A percentile compares a stretch with the other conserved stretches of the same genome.
These are phyloP conservation scores for Yarrowia deformans DNA, from an alignment of 805 yeast species.

Conservation along the genomic window DNA sequence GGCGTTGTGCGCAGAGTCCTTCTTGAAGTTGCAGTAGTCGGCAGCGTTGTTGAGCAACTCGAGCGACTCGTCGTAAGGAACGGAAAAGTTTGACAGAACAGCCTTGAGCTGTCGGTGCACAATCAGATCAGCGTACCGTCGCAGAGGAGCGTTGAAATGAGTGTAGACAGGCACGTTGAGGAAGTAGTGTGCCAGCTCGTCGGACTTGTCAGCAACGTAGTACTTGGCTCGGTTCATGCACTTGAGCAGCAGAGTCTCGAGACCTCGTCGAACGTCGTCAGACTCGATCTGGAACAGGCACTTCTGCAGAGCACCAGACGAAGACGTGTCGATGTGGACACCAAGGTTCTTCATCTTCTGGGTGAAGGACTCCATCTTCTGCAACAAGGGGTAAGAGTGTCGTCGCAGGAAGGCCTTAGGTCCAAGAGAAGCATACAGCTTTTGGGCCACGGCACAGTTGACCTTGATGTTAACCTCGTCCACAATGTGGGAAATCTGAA, in stretches of 20 bases:
- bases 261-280: conserved; percentile 67
- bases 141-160: conserved; percentile 90
- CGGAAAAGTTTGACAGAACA: conserved; percentile 54
- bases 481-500: conserved; percentile 28
- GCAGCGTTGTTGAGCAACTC: conserved; percentile 76
- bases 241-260: conserved; percentile 81
- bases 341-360: conserved; percentile 64
- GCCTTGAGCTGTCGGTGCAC: conserved; percentile 91
- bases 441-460: conserved; percentile 85
- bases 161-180: conserved; percentile 86
- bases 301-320: conserved; percentile 72
- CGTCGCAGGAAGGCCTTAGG: conserved; percentile 84
- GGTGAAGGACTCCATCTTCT: conserved; percentile 79
- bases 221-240: conserved; percentile 83
- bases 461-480: conserved; percentile 80
- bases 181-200: conserved; percentile 78
- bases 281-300: conserved; percentile 73
- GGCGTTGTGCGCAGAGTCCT: conserved; percentile 90
- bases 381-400: conserved; percentile 82
- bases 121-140: conserved; percentile 89
- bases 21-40: conserved; percentile 93
- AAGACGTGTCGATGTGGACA: conserved; percentile 72
- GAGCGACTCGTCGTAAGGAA: conserved; percentile 51
- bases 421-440: conserved; percentile 75
- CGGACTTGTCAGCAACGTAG: conserved; percentile 57